These are phyloP conservation scores for Populus hybrid DNA, from an alignment of 441 rosid species.

Conservation along the genomic window DNA sequence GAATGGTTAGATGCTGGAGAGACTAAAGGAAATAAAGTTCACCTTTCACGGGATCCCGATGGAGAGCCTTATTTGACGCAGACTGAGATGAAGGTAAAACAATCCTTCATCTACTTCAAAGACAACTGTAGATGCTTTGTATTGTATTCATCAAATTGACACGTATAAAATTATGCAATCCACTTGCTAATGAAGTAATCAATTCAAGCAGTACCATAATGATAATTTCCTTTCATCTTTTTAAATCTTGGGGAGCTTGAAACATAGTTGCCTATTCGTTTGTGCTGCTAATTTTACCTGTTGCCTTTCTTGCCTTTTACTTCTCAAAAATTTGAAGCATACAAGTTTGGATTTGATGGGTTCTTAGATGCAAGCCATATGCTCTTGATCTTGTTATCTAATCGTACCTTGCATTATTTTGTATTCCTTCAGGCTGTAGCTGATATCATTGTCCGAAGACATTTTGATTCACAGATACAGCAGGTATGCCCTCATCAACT, in stretches of 20 bases:
- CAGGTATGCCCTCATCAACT: conserved; percentile 49
- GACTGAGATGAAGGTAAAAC: conserved; percentile 79
- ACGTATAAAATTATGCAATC: background rate
- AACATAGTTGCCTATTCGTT: background rate
- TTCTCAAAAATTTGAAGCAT: background rate
- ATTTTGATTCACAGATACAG: conserved; percentile 58
- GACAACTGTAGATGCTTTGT: background rate
- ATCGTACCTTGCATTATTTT: background rate
- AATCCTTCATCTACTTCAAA: background rate
- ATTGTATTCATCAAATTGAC: background rate
- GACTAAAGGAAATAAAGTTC: conserved; percentile 71
- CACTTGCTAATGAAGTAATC: background rate
- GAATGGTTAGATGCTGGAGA: conserved; percentile 95
- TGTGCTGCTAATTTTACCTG: background rate
- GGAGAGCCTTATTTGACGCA: conserved; percentile 88
- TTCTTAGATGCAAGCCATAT: background rate
- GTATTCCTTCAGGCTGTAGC: conserved; percentile 76
- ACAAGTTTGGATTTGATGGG: background rate
- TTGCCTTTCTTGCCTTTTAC: background rate
- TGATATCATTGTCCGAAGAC: conserved; percentile 62
- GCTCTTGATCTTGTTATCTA: background rate
- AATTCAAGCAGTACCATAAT: background rate
- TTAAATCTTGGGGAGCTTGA: background rate
- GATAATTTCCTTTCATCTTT: conserved; percentile 1
- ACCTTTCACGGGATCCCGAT: conserved; percentile 91